Conservation (phyloP, 352 stramenopile genomes). For the Pythium aphanidermatum region DNA sequence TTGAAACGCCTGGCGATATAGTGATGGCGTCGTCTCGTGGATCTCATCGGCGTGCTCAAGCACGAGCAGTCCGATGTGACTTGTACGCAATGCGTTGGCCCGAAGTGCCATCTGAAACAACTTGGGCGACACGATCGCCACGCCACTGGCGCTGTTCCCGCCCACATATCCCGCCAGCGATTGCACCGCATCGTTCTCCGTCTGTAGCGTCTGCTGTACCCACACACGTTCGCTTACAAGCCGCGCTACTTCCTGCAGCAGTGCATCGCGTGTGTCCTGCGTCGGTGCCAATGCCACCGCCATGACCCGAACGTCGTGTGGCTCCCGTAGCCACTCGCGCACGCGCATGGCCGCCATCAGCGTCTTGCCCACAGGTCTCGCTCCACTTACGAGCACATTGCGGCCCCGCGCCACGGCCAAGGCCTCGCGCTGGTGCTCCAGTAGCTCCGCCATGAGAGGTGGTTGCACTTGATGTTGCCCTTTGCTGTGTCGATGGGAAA, state of each 20-base stretch:
- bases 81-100: slow-evolving; percentile 11
- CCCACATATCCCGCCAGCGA: slow-evolving; percentile 19
- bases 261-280: slow-evolving; percentile 13
- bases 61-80: slow-evolving; percentile 44
- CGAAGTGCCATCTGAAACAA: slow-evolving; percentile 36
- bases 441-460: slow-evolving; percentile 11
- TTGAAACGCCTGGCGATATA: slow-evolving; percentile 36
- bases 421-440: slow-evolving; percentile 59
- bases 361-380: slow-evolving; percentile 59
- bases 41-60: slow-evolving; percentile 66
- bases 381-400: slow-evolving; percentile 59
- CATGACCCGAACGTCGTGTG: neutral
- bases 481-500: neutral
- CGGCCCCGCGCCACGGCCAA: slow-evolving; percentile 49
- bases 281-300: slow-evolving; percentile 42
- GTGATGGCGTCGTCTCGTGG: slow-evolving; percentile 47
- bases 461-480: neutral
- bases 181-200: neutral
- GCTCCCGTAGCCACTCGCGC: slow-evolving; percentile 26
- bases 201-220: slow-evolving; percentile 14
- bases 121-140: slow-evolving; percentile 43
- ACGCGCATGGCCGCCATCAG: slow-evolving; percentile 51
- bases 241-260: slow-evolving; percentile 37
- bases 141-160: slow-evolving; percentile 14
- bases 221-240: slow-evolving; percentile 34